Evolutionary conservation across 2,329 filamentous ascomycete genomes (phyloP).

Genomic region (Pseudogymnoascus sp.): DNA sequence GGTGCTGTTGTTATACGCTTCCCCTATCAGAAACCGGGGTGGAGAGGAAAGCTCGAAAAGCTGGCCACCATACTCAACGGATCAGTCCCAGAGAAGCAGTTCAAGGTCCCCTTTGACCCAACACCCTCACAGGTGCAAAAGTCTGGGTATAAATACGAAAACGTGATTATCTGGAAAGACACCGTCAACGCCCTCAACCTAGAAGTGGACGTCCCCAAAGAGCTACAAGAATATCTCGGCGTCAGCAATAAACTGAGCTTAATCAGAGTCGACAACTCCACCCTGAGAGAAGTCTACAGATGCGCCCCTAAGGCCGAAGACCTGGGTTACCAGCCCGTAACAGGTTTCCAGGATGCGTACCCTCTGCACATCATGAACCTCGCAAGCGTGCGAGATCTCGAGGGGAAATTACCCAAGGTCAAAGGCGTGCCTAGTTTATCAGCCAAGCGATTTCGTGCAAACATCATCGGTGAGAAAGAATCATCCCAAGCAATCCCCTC

Average conservation of each 20-base stretch:
- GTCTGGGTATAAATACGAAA: constrained; percentile 52
- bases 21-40: constrained; percentile 48
- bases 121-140: constrained; percentile 48
- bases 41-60: constrained; percentile 40
- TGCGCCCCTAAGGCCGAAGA: constrained; percentile 53
- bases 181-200: constrained; percentile 49
- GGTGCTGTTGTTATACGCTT: constrained; percentile 63
- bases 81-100: constrained; percentile 53
- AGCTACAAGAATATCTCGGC: constrained; percentile 60
- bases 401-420: constrained; percentile 47
- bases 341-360: constrained; percentile 68
- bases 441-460: constrained; percentile 61
- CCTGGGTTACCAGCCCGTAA: constrained; percentile 57
- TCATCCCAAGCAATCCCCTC: constrained; percentile 1
- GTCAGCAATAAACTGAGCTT: constrained; percentile 59
- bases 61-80: constrained; percentile 45
- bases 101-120: constrained; percentile 61
- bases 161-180: constrained; percentile 62
- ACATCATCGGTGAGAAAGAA: constrained; percentile 53
- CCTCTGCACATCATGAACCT: constrained; percentile 64
- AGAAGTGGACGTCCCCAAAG: constrained; percentile 50
- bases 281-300: constrained; percentile 51
- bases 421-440: constrained; percentile 47
- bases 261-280: constrained; percentile 58
- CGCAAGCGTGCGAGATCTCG: constrained; percentile 55